Evolutionary conservation across 176 grass and related monocot genomes (phyloP).

Genomic region (Lolium multiflorum): DNA sequence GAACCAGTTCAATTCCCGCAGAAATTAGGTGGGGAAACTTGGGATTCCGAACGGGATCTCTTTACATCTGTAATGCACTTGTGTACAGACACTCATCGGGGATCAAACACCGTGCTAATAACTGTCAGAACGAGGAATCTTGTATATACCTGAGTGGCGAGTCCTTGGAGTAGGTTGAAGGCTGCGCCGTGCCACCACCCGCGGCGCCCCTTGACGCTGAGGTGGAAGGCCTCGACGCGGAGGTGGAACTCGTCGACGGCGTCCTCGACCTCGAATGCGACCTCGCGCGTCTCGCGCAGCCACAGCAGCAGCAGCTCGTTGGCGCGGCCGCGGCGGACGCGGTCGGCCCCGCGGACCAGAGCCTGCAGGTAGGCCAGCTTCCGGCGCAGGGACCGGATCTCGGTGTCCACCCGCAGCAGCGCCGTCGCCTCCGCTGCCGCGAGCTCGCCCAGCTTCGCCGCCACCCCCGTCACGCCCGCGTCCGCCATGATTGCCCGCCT

Average conservation of each 20-base stretch:
- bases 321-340: slow-evolving; percentile 45
- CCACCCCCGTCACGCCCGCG: slow-evolving; percentile 48
- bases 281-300: slow-evolving; percentile 56
- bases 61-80: neutral
- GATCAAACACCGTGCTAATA: neutral
- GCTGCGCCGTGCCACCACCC: slow-evolving; percentile 37
- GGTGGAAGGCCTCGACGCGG: slow-evolving; percentile 41
- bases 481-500: slow-evolving; percentile 37
- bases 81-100: neutral
- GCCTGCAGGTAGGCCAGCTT: slow-evolving; percentile 57
- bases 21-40: neutral
- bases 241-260: slow-evolving; percentile 62
- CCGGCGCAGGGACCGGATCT: slow-evolving; percentile 51
- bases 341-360: slow-evolving; percentile 52
- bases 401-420: slow-evolving; percentile 43
- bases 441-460: slow-evolving; percentile 49
- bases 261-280: slow-evolving; percentile 61
- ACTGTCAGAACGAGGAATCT: neutral
- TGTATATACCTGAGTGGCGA: slow-evolving; percentile 31
- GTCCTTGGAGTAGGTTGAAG: slow-evolving; percentile 35
- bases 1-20: neutral
- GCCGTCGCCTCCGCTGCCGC: slow-evolving; percentile 50
- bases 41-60: neutral
- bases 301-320: slow-evolving; percentile 57
- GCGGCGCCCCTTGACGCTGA: slow-evolving; percentile 32